A percentile compares a stretch with the other conserved stretches of the same genome.
Conservation (phyloP, 2,329 filamentous ascomycete genomes). For the Phyllosticta citrichinensis region DNA sequence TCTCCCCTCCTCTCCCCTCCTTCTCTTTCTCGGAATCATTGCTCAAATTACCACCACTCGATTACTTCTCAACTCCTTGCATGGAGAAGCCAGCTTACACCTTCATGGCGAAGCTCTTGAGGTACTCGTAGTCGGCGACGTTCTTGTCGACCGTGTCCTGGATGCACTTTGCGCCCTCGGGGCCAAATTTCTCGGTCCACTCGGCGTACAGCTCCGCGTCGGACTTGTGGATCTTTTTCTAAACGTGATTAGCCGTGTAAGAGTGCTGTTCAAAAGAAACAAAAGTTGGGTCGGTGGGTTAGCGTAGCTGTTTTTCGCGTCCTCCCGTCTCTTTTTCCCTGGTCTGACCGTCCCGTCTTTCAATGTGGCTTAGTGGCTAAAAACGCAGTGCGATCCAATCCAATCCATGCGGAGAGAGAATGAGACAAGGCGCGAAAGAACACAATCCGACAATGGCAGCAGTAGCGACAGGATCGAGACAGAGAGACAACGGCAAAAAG, state of each 20-base stretch:
- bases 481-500: slow-evolving; percentile 9
- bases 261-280: neutral
- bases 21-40: too few relatives aligned
- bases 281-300: neutral
- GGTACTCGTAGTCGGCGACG: slow-evolving; percentile 65
- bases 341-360: neutral
- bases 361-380: neutral
- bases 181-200: slow-evolving; percentile 66
- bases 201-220: slow-evolving; percentile 58
- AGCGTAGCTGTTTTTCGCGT: neutral
- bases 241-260: slow-evolving; percentile 9
- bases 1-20: neutral
- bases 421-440: neutral
- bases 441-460: neutral
- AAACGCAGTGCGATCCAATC: neutral
- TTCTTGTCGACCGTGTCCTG: slow-evolving; percentile 62
- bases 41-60: neutral
- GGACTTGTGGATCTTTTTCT: slow-evolving; percentile 53
- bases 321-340: neutral
- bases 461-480: neutral
- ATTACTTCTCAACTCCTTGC: too few relatives aligned
- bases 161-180: slow-evolving; percentile 60
- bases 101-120: slow-evolving; percentile 67
- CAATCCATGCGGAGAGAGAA: neutral
- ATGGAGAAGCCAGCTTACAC: neutral